Evolutionary conservation across 2,329 filamentous ascomycete genomes (phyloP).

Genomic region (Penicillium concentricum): DNA sequence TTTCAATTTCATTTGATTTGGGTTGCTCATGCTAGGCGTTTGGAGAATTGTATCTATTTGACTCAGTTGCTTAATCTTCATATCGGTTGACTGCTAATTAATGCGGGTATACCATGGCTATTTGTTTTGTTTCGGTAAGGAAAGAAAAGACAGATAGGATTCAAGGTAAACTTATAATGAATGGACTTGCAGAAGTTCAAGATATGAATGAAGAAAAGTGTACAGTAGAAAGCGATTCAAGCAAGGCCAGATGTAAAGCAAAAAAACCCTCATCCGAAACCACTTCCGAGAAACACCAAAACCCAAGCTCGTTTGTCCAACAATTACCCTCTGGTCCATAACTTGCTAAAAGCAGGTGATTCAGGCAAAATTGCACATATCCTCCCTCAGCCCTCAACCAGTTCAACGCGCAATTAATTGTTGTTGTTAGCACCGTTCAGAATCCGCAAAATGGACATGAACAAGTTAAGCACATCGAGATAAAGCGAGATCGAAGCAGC

Average conservation of each 20-base stretch:
- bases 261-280: not conserved
- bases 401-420: conserved; percentile 58
- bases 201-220: not conserved
- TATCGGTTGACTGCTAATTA: not conserved
- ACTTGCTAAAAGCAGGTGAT: not conserved
- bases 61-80: not conserved
- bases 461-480: conserved; percentile 94
- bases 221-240: not conserved
- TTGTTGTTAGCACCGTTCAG: conserved; percentile 86
- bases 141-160: not conserved
- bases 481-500: conserved; percentile 93
- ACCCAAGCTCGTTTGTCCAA: not conserved
- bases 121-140: not conserved
- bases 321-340: not conserved
- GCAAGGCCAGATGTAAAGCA: not conserved
- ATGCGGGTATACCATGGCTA: not conserved
- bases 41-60: conserved; percentile 1
- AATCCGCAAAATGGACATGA: conserved; percentile 91
- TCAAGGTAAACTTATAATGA: not conserved
- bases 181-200: not conserved
- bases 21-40: not conserved
- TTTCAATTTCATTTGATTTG: not conserved
- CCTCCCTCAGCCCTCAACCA: not conserved
- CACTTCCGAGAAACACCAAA: conserved; percentile 5
- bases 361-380: not conserved